Evolutionary conservation across 768 basidiomycete species (phyloP).

Genomic region (Gelatoporia subvermispora): DNA sequence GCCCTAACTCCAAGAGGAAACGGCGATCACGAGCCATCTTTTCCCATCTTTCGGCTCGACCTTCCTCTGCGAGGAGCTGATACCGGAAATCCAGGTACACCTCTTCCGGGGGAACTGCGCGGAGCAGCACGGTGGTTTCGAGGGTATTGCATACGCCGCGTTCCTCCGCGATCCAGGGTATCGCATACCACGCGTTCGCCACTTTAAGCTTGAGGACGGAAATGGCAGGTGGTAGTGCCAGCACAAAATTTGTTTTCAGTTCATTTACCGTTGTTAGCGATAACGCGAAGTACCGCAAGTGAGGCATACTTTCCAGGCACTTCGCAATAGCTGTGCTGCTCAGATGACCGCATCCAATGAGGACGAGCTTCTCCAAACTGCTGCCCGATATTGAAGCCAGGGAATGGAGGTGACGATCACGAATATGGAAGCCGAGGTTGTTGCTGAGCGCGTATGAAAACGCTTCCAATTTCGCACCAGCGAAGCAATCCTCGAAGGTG

Average conservation of each 20-base stretch:
- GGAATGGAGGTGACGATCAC: conserved; percentile 29
- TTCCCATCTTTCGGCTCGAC: conserved; percentile 21
- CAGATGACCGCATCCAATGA: conserved; percentile 31
- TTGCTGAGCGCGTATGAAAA: conserved; percentile 32
- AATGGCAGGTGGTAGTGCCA: conserved; percentile 24
- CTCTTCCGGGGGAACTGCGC: conserved; percentile 3
- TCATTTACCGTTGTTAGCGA: conserved; percentile 32
- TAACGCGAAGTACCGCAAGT: conserved; percentile 33
- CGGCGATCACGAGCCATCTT: conserved; percentile 19
- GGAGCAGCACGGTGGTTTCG: conserved; percentile 16
- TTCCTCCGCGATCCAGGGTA: conserved; percentile 28
- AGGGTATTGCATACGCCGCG: conserved; percentile 25
- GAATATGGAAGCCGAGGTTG: conserved; percentile 32
- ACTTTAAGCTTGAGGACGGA: conserved; percentile 32
- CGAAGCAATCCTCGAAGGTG: conserved; percentile 23
- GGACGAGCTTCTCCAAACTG: conserved; percentile 28
- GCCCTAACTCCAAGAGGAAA: conserved; percentile 21
- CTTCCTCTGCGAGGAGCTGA: conserved; percentile 12
- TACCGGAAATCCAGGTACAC: conserved; percentile 15
- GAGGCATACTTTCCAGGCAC: conserved; percentile 23
- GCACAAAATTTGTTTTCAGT: conserved; percentile 27
- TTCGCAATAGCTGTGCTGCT: conserved; percentile 24
- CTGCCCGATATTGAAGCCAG: conserved; percentile 19
- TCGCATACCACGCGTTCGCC: conserved; percentile 30
- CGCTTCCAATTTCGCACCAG: conserved; percentile 25